Percentiles rank a stretch among this genome's conserved stretches.
Evolutionary conservation across 2,329 filamentous ascomycete species (phyloP).

Genomic region (Xylariaceae sp.): DNA sequence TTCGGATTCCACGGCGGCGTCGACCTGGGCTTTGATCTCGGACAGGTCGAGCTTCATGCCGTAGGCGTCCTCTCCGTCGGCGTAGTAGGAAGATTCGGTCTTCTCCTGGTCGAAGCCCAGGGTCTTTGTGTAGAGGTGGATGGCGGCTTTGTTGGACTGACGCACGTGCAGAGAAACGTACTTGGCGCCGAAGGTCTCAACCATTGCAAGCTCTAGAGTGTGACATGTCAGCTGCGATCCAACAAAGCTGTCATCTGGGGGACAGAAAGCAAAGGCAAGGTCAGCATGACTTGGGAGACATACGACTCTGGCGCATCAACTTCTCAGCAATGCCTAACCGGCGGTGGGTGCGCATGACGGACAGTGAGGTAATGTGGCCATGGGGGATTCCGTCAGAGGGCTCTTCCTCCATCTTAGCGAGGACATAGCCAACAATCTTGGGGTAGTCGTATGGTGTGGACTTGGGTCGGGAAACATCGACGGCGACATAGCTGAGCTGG

Average conservation of each 20-base stretch:
- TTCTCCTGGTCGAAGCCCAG: conserved; percentile 86
- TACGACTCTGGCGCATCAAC: conserved; percentile 93
- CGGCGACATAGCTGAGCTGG: conserved; percentile 92
- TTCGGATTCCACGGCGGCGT: conserved; percentile 40
- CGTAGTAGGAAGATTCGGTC: conserved; percentile 87
- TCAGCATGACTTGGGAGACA: conserved; percentile 34
- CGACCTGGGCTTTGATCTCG: conserved; percentile 52
- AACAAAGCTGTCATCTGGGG: not conserved
- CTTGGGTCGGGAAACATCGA: conserved; percentile 78
- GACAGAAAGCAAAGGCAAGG: not conserved
- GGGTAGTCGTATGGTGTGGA: conserved; percentile 83
- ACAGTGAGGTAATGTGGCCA: conserved; percentile 92
- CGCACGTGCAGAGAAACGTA: conserved; percentile 97
- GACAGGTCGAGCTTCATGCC: conserved; percentile 85
- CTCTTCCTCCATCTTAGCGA: conserved; percentile 99
- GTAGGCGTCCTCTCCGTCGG: conserved; percentile 93
- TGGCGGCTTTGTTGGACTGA: conserved; percentile 84
- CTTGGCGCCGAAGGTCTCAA: conserved; percentile 83
- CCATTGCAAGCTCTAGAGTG: conserved; percentile 83
- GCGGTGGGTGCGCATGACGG: conserved; percentile 93
- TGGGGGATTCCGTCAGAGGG: conserved; percentile 85
- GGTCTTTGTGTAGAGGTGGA: conserved; percentile 89
- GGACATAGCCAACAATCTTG: conserved; percentile 98
- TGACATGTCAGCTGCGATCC: conserved; percentile 6
- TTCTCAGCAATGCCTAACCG: conserved; percentile 91